phyloP scores from a whole-genome alignment of 163 green algal genomes.

The Scenedesmus sp. region DNA sequence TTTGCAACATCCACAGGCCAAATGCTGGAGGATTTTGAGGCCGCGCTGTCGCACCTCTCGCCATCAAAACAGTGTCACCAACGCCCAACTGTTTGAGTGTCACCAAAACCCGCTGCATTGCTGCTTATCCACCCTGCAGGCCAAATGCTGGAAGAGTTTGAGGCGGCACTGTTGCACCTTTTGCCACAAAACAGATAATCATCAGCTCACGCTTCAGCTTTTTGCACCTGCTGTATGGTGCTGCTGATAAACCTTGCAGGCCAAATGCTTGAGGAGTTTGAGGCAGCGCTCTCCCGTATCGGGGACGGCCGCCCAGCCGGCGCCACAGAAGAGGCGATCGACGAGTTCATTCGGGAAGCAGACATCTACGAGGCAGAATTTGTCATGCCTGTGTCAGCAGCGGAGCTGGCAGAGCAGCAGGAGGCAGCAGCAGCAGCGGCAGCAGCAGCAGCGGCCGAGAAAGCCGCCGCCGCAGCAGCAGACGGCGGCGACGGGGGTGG shows the following conservation, averaged over 20 bases:
- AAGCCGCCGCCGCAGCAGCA: not conserved
- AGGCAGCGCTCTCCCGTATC: slow-evolving; percentile 22
- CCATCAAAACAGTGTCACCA: too few species aligned
- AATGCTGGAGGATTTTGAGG: too few species aligned
- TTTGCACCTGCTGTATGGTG: not conserved
- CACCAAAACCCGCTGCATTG: too few species aligned
- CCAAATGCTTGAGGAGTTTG: slow-evolving; percentile 37
- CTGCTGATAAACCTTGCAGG: not conserved
- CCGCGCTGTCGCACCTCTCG: too few species aligned
- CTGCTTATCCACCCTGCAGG: not conserved
- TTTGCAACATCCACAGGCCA: not conserved
- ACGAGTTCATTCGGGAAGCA: slow-evolving; percentile 50
- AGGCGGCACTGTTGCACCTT: too few species aligned
- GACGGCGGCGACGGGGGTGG: slow-evolving; percentile 11
- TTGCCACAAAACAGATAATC: too few species aligned
- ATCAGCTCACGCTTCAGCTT: too few species aligned
- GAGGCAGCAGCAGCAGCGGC: slow-evolving; percentile 43
- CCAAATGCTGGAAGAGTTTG: not conserved
- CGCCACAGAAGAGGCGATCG: slow-evolving; percentile 48
- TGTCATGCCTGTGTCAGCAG: slow-evolving; percentile 50
- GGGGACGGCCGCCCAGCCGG: slow-evolving; percentile 48
- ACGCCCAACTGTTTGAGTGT: too few species aligned
- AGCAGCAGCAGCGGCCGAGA: not conserved
- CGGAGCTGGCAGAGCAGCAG: slow-evolving; percentile 35
- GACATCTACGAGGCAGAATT: slow-evolving; percentile 63